These are phyloP conservation scores for Camillea tinctor DNA, from an alignment of 2,329 filamentous ascomycete genomes.

Conservation along the genomic window DNA sequence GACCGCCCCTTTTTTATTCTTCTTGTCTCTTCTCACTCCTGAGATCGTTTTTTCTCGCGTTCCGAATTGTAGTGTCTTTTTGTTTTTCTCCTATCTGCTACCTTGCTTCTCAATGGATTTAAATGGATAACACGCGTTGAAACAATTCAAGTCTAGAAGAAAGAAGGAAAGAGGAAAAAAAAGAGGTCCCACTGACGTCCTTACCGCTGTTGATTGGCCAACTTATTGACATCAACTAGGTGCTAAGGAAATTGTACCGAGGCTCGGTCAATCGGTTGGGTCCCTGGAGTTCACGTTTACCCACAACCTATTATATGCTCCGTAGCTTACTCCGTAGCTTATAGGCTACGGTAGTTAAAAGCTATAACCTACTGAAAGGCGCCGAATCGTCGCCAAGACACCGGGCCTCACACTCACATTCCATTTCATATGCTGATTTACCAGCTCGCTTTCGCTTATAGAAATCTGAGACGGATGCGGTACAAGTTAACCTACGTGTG, in stretches of 20 bases:
- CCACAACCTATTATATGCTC: too few species aligned
- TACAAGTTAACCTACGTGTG: neutral
- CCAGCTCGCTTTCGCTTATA: neutral
- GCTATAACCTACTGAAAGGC: neutral
- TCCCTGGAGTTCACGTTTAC: neutral
- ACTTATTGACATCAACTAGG: conserved; percentile 1
- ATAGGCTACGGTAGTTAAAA: neutral
- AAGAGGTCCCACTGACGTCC: neutral
- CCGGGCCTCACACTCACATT: neutral
- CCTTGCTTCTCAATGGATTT: neutral
- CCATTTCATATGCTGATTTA: neutral
- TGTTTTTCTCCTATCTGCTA: neutral
- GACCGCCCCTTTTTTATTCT: neutral
- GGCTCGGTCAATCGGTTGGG: conserved; percentile 20
- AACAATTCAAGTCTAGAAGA: neutral
- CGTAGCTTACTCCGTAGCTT: too few species aligned
- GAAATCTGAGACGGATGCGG: neutral
- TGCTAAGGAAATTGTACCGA: conserved; percentile 21
- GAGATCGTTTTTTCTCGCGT: neutral
- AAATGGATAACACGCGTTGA: neutral
- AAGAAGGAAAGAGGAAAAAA: neutral
- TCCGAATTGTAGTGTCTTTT: neutral
- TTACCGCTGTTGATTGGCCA: neutral
- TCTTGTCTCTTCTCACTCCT: too few species aligned
- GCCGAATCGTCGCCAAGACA: neutral